Percentiles rank a stretch among this genome's conserved stretches.
Conservation (phyloP, 306 rosid genomes). For the Prunus salicina region DNA sequence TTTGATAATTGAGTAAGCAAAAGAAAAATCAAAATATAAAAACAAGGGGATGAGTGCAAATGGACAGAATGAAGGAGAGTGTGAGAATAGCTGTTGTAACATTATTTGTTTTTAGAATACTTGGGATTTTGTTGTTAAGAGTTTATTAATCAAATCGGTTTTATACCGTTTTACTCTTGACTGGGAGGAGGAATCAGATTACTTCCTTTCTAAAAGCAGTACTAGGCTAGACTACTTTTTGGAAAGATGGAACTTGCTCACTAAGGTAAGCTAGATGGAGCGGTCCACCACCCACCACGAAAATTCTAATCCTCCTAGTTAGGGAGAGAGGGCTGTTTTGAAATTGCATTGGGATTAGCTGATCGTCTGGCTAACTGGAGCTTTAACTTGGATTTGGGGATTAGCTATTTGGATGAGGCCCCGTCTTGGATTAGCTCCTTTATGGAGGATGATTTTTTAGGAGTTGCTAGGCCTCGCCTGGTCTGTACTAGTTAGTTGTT, state of each 20-base stretch:
- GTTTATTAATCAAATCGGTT: background rate
- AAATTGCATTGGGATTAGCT: background rate
- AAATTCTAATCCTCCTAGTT: background rate
- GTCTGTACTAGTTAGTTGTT: too few species aligned
- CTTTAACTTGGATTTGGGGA: too few species aligned
- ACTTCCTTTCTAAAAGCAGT: background rate
- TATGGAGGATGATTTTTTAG: too few species aligned
- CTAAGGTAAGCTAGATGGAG: background rate
- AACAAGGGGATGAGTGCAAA: background rate
- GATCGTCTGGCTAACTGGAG: too few species aligned
- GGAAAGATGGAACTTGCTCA: constrained; percentile 11
- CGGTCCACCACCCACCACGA: background rate
- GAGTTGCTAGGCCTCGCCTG: too few species aligned
- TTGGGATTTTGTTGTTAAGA: background rate
- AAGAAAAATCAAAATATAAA: too few species aligned
- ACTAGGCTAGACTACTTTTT: background rate
- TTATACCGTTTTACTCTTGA: background rate
- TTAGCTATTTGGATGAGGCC: too few species aligned
- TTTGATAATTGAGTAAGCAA: too few species aligned
- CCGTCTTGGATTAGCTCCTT: too few species aligned
- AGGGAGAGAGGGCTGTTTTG: background rate
- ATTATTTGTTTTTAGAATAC: too few species aligned
- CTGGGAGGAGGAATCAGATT: background rate
- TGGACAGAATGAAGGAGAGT: too few species aligned
- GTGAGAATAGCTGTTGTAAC: too few species aligned